Conservation (phyloP, 2,329 filamentous ascomycete genomes). For the Macrophomina pseudophaseolina region DNA sequence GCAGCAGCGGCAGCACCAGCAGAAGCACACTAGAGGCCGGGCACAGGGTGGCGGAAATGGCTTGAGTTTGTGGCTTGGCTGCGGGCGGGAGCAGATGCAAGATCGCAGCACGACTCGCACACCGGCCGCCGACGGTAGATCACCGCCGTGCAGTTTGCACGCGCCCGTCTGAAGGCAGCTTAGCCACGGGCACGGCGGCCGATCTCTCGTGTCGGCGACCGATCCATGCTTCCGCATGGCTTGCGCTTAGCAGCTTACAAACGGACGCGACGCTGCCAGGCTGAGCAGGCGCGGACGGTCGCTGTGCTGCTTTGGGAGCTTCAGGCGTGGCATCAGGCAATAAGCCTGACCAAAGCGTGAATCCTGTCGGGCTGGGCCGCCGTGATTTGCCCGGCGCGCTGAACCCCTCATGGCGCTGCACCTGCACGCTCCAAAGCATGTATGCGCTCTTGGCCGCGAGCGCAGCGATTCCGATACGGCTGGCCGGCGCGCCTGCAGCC, state of each 20-base stretch:
- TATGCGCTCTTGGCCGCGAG: conserved; percentile 13
- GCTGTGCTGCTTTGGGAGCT: conserved; percentile 19
- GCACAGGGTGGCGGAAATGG: conserved; percentile 19
- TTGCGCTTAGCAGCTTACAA: conserved; percentile 14
- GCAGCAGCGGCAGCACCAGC: not conserved
- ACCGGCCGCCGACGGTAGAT: conserved; percentile 23
- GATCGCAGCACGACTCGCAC: conserved; percentile 24
- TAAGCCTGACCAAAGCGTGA: conserved; percentile 12
- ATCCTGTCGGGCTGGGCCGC: conserved; percentile 5
- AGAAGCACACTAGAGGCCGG: too few relatives aligned
- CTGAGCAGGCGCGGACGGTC: conserved; percentile 12
- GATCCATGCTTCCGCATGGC: conserved; percentile 23
- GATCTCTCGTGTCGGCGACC: conserved; percentile 20
- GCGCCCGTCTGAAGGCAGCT: conserved; percentile 7
- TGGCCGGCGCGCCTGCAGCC: conserved; percentile 22
- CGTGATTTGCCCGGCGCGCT: conserved; percentile 10
- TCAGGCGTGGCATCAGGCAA: conserved; percentile 18
- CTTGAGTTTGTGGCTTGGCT: conserved; percentile 11
- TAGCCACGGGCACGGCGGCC: conserved; percentile 4
- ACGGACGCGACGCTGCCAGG: conserved; percentile 7
- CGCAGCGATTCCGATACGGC: conserved; percentile 24
- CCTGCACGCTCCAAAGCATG: conserved; percentile 5
- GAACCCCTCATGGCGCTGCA: conserved; percentile 23
- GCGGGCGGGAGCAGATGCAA: conserved; percentile 25
- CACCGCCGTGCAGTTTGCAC: conserved; percentile 23